phyloP scores from a whole-genome alignment of 2,329 filamentous ascomycete genomes.

The Phoma sp. region DNA sequence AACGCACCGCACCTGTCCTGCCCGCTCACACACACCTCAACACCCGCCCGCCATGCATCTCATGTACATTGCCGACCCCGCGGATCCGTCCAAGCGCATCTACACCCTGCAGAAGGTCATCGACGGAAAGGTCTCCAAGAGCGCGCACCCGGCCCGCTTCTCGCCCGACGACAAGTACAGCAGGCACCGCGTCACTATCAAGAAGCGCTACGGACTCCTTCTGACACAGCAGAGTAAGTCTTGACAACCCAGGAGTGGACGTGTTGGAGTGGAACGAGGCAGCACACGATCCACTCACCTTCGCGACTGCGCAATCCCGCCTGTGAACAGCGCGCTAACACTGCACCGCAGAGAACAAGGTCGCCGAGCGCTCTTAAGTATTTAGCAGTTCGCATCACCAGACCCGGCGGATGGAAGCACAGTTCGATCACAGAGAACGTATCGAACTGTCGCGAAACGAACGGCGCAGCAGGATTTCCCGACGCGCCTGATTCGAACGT shows the following conservation, averaged over 20 bases:
- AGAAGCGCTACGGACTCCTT: slow-evolving; percentile 89
- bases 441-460: neutral
- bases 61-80: slow-evolving; percentile 83
- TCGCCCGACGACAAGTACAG: slow-evolving; percentile 99
- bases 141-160: slow-evolving; percentile 93
- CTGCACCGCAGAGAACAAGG: slow-evolving; percentile 32
- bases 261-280: neutral
- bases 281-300: neutral
- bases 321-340: neutral
- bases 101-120: slow-evolving; percentile 95
- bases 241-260: neutral
- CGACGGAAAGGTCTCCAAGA: slow-evolving; percentile 87
- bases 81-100: slow-evolving; percentile 74
- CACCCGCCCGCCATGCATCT: slow-evolving; percentile 63
- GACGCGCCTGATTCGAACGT: neutral
- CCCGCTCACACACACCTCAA: neutral
- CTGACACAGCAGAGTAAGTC: slow-evolving; percentile 76
- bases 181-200: slow-evolving; percentile 87
- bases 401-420: neutral
- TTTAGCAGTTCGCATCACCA: neutral
- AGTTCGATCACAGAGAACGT: neutral
- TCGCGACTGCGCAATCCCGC: neutral
- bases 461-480: neutral
- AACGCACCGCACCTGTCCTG: neutral
- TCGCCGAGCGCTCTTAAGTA: slow-evolving; percentile 24